These are phyloP conservation scores for Talaromyces marneffei DNA, from an alignment of 2,329 filamentous ascomycete species.

Conservation along the genomic window DNA sequence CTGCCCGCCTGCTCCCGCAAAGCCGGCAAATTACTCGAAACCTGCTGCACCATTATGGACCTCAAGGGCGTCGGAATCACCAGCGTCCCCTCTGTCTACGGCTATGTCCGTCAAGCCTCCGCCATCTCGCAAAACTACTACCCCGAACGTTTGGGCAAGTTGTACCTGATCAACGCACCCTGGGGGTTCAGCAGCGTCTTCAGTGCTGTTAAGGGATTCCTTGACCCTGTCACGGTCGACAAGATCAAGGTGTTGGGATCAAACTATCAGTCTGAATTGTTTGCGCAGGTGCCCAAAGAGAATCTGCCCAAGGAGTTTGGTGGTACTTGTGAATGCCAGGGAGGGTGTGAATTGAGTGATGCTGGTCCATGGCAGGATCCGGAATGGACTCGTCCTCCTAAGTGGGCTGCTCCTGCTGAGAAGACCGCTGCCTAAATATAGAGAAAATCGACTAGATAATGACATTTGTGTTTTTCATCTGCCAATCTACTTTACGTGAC, in stretches of 20 bases:
- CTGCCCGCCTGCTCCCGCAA: conserved; percentile 94
- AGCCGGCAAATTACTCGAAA: conserved; percentile 82
- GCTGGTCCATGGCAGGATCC: conserved; percentile 71
- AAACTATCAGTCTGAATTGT: conserved; percentile 75
- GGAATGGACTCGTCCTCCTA: conserved; percentile 40
- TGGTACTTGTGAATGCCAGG: conserved; percentile 72
- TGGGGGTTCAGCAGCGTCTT: conserved; percentile 92
- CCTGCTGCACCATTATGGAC: conserved; percentile 97
- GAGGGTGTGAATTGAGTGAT: conserved; percentile 81
- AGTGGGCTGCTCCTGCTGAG: conserved; percentile 32
- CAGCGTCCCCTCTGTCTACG: conserved; percentile 77
- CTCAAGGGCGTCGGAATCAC: conserved; percentile 85
- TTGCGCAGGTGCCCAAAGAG: conserved; percentile 78
- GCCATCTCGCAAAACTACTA: conserved; percentile 98
- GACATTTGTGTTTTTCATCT: not conserved
- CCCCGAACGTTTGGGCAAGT: conserved; percentile 88
- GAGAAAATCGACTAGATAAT: conserved; percentile 1
- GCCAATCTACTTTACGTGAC: not conserved
- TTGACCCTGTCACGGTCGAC: conserved; percentile 91
- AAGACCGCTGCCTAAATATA: conserved; percentile 2
- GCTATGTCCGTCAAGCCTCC: conserved; percentile 78
- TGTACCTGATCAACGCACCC: conserved; percentile 96
- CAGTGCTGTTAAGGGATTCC: conserved; percentile 80
- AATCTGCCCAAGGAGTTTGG: conserved; percentile 85
- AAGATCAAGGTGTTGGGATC: conserved; percentile 90